A percentile compares a stretch with the other conserved stretches of the same genome.
Conservation (phyloP, 2,329 filamentous ascomycete species). For the Didymella lethalis region DNA sequence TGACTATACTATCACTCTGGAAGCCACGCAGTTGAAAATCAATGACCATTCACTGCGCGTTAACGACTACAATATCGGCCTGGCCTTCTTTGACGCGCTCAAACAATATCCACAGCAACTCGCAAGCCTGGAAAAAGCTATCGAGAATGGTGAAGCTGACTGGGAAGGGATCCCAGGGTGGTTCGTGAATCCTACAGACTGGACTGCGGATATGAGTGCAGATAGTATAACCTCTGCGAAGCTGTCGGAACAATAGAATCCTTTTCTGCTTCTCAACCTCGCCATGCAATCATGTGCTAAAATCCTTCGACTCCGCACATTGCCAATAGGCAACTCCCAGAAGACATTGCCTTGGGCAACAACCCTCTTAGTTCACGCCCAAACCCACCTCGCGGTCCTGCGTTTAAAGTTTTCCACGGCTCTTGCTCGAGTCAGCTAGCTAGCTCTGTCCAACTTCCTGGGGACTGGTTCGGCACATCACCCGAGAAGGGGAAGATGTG, state of each 20-base stretch:
- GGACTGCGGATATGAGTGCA: not conserved
- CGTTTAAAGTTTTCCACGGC: not conserved
- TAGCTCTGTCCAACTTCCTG: not conserved
- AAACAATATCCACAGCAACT: not conserved
- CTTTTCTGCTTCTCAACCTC: too few relatives aligned
- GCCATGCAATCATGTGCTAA: too few relatives aligned
- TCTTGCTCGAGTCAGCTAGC: not conserved
- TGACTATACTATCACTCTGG: not conserved
- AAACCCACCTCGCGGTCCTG: not conserved
- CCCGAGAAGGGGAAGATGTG: not conserved
- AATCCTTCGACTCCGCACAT: not conserved
- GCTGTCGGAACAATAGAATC: too few relatives aligned
- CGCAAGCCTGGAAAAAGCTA: not conserved
- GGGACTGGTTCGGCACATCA: not conserved
- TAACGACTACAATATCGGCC: not conserved
- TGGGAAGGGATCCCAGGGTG: slow-evolving; percentile 1
- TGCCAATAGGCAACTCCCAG: not conserved
- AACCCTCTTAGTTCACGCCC: not conserved
- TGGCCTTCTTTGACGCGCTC: not conserved
- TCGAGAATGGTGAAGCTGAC: not conserved
- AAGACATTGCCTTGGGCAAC: not conserved
- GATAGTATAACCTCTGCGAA: too few relatives aligned
- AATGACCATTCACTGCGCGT: not conserved
- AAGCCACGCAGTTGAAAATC: not conserved
- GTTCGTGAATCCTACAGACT: not conserved